Conservation (phyloP, 2,329 filamentous ascomycete genomes). For the Pseudofabraea citricarpa region DNA sequence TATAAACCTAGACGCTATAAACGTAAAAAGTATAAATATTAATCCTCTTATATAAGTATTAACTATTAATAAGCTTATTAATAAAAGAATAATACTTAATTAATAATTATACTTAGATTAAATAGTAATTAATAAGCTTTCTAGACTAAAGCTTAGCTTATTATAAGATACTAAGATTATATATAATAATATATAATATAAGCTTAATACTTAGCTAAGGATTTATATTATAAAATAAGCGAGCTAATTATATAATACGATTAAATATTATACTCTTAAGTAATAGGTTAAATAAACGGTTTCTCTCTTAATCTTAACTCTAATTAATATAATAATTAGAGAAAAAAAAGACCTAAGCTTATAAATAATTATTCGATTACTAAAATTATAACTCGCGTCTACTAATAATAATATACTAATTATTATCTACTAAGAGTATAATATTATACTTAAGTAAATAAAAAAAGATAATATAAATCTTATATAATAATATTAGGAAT, state of each 20-base stretch:
- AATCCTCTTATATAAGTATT: too few relatives aligned
- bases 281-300: neutral
- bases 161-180: too few relatives aligned
- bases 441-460: neutral
- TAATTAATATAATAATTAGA: neutral
- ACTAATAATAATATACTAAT: too few relatives aligned
- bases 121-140: too few relatives aligned
- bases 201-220: too few relatives aligned
- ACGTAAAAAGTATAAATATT: too few relatives aligned
- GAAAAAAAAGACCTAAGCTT: neutral
- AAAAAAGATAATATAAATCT: neutral
- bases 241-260: neutral
- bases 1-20: too few relatives aligned
- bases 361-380: neutral
- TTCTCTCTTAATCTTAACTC: neutral
- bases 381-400: neutral
- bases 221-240: neutral
- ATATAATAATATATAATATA: too few relatives aligned
- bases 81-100: too few relatives aligned
- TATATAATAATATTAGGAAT: neutral
- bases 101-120: too few relatives aligned
- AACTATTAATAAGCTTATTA: too few relatives aligned
- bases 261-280: neutral
- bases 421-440: neutral
- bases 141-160: too few relatives aligned